Base-by-base conservation (phyloP, 805 yeast species). In the Yamadazyma laniorum region DNA sequence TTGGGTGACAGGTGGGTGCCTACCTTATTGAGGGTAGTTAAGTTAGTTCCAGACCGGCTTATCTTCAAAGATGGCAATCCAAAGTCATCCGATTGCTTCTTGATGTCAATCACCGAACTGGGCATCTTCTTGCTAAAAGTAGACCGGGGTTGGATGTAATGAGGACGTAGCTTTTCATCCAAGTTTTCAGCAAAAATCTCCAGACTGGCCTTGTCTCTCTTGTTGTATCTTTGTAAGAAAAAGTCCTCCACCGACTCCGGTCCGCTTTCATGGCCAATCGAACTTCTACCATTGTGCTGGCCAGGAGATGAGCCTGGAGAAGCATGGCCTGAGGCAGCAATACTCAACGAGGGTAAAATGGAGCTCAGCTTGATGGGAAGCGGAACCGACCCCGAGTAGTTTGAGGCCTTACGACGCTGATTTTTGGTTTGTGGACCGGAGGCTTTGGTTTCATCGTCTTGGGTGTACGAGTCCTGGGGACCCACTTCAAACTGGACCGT, bases 401-500 rank as follows among this genome's bases (percentile, higher is more conserved):
- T n/a, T n/a, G n/a, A n/a, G n/a, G n/a, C n/a, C n/a, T n/a, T n/a
- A n/a, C n/a, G n/a, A n/a, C n/a, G n/a, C n/a, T n/a, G n/a, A n/a
- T n/a, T n/a, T n/a, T n/a, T n/a, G n/a, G n/a, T n/a, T n/a, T n/a
- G n/a, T n/a, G n/a, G 25, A 4, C 12, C 18, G 17, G 32, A 19
- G 23, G 9, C 26, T 16, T 26, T 30, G 15, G 18, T 12, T 19
- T 42, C 46, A 6, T 25, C 25, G 17, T 42, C 35, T 9, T 40
- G 40, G 9, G 12, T 7, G 21, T 15, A 29, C n/a, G 32, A 30
- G 8, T 34, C 37, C 18, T 47, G 49, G 8, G 54, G 42, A n/a
- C 49, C 58, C 5, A 77, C 72, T 45, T 77, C 78, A 46, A 77
- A 77, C 46, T 82, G 85, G n/a, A 83, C 88, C 3, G 88, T 80